A percentile compares a stretch with the other conserved stretches of the same genome.
Conservation (phyloP, 495 filamentous ascomycete species). For the Aspergillus nidulans region DNA sequence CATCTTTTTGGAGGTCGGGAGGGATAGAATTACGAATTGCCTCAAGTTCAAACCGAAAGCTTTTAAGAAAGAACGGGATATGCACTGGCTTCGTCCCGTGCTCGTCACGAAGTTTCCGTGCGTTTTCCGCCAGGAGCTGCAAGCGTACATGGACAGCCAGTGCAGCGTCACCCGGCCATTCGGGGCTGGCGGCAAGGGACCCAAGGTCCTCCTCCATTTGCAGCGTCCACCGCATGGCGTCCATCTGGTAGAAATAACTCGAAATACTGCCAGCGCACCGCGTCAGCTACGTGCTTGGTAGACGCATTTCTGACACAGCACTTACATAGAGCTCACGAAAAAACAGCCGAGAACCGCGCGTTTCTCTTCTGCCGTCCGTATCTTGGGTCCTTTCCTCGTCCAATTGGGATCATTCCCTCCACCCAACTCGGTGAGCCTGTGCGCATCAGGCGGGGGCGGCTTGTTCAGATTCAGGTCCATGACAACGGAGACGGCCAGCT, state of each 20-base stretch:
- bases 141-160: constrained; percentile 16
- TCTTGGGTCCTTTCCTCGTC: constrained; percentile 3
- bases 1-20: neutral
- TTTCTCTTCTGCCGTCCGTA: constrained; percentile 34
- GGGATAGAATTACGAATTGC: neutral
- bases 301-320: neutral
- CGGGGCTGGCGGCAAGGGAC: constrained; percentile 16
- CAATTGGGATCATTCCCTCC: neutral
- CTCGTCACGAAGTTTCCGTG: neutral
- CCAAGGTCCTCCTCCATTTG: constrained; percentile 34
- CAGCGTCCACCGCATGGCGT: constrained; percentile 32
- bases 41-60: neutral
- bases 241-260: constrained; percentile 24
- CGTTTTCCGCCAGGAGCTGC: constrained; percentile 1
- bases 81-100: neutral
- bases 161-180: constrained; percentile 13
- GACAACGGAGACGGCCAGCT: constrained; percentile 45
- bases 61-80: neutral
- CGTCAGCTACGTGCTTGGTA: neutral
- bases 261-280: constrained; percentile 20
- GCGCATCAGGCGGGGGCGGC: constrained; percentile 20
- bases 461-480: constrained; percentile 50
- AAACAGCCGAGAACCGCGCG: constrained; percentile 47
- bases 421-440: constrained; percentile 12
- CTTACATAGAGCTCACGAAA: constrained; percentile 24